A percentile compares a stretch with the other conserved stretches of the same genome.
These are phyloP conservation scores for Ophiobolus disseminans DNA, from an alignment of 2,329 filamentous ascomycete species.

Conservation along the genomic window DNA sequence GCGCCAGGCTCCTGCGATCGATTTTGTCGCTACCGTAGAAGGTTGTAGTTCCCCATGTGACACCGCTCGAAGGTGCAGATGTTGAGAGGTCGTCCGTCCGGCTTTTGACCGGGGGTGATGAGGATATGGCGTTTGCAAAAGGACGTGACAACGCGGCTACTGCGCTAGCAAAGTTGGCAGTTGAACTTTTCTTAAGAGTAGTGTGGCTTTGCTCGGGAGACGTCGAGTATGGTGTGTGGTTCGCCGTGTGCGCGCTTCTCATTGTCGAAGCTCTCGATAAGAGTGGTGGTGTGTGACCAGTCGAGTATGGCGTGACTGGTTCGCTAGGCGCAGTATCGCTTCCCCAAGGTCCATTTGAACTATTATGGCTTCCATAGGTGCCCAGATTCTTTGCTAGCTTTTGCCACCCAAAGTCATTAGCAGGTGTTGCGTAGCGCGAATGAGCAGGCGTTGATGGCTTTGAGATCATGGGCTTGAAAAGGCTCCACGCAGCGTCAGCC, in stretches of 20 bases:
- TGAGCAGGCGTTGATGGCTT: conserved; percentile 41
- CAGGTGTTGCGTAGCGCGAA: conserved; percentile 40
- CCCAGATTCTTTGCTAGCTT: conserved; percentile 39
- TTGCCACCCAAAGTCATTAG: conserved; percentile 42
- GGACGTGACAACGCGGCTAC: conserved; percentile 50
- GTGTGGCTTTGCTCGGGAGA: conserved; percentile 50
- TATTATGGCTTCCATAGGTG: conserved; percentile 58
- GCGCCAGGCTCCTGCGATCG: conserved; percentile 31
- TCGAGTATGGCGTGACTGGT: conserved; percentile 60
- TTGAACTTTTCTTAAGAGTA: conserved; percentile 40
- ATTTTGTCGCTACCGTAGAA: conserved; percentile 47
- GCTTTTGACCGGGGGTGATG: conserved; percentile 47
- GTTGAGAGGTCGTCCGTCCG: conserved; percentile 51
- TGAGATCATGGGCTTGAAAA: conserved; percentile 48
- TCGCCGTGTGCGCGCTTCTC: conserved; percentile 43
- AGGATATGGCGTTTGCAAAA: conserved; percentile 47
- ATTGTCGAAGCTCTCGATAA: conserved; percentile 50
- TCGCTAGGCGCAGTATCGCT: conserved; percentile 50
- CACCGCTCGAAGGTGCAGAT: conserved; percentile 51
- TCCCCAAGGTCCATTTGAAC: conserved; percentile 60
- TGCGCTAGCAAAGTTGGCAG: conserved; percentile 50
- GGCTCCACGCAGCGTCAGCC: conserved; percentile 52
- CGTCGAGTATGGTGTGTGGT: conserved; percentile 52
- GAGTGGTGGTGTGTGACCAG: conserved; percentile 60
- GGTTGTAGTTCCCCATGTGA: conserved; percentile 57